Conservation (phyloP, 371 early-diverging fungal species). For the Encephalitozoon hellem region DNA sequence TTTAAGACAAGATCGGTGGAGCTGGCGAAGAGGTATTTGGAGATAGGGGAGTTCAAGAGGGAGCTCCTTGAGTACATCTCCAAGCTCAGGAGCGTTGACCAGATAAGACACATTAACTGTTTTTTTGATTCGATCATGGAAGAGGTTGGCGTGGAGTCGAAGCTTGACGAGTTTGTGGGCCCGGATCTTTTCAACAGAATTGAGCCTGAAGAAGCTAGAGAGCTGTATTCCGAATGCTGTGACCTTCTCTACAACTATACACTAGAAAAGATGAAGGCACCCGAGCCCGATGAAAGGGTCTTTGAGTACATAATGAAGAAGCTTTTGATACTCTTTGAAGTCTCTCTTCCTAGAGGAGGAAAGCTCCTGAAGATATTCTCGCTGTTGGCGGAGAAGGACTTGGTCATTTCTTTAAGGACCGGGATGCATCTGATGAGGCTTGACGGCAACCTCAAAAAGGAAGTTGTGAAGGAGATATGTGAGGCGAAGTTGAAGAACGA, state of each 20-base stretch:
- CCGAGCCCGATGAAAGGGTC: not conserved
- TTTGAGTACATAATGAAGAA: not conserved
- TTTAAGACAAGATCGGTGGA: not conserved
- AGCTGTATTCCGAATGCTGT: not conserved
- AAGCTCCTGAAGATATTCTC: not conserved
- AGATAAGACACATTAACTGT: not conserved
- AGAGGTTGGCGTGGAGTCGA: not conserved
- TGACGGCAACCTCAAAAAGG: not conserved
- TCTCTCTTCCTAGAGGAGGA: not conserved
- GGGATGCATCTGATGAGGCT: not conserved
- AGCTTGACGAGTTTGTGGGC: not conserved
- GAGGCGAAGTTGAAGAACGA: not conserved
- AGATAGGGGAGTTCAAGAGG: not conserved
- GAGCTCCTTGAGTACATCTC: not conserved
- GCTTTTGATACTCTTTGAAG: not conserved
- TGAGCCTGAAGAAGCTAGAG: not conserved
- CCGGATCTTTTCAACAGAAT: not conserved
- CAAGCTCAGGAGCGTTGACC: not conserved
- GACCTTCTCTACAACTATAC: constrained; percentile 3
- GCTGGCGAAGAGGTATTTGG: not conserved
- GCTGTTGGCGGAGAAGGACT: not conserved
- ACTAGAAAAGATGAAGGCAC: not conserved
- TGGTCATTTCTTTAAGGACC: not conserved
- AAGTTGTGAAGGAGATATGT: not conserved
- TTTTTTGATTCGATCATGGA: not conserved